Evolutionary conservation across 2,329 filamentous ascomycete species (phyloP).

Genomic region (Penicillium sp.): DNA sequence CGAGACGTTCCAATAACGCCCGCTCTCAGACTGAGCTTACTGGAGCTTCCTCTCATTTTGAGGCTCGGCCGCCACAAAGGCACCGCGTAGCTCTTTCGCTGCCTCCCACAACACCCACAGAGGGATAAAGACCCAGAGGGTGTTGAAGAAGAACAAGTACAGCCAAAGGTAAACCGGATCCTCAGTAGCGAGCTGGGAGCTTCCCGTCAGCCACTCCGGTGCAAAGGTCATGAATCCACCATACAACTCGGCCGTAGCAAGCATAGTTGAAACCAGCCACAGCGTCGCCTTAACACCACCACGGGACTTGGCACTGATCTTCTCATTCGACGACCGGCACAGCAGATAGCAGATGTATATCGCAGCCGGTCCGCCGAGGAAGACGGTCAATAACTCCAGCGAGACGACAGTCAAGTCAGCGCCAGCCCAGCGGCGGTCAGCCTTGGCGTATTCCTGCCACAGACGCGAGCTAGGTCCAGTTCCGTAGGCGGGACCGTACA

Average conservation of each 20-base stretch:
- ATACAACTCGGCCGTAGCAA: conserved; percentile 65
- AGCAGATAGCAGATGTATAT: conserved; percentile 58
- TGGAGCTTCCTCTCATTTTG: conserved; percentile 20
- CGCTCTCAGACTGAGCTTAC: conserved; percentile 9
- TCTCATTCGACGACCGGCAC: conserved; percentile 31
- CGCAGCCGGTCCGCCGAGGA: conserved; percentile 59
- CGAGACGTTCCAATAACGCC: background rate
- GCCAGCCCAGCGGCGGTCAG: conserved; percentile 61
- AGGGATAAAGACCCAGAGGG: conserved; percentile 61
- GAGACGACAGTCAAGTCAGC: conserved; percentile 60
- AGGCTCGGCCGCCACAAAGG: conserved; percentile 37
- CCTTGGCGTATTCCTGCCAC: conserved; percentile 68
- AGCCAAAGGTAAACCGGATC: conserved; percentile 65
- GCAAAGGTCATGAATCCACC: conserved; percentile 65
- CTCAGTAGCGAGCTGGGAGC: conserved; percentile 56
- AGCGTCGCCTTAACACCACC: conserved; percentile 38
- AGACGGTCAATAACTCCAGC: conserved; percentile 62
- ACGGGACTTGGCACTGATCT: conserved; percentile 17
- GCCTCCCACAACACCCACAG: conserved; percentile 58
- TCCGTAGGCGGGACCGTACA: conserved; percentile 62
- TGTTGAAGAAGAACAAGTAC: conserved; percentile 65
- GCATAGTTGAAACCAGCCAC: conserved; percentile 58
- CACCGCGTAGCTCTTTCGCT: conserved; percentile 45
- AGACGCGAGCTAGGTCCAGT: conserved; percentile 53
- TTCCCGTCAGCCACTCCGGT: conserved; percentile 64